phyloP scores from a whole-genome alignment of 2,329 filamentous ascomycete species.

The Xylariaceae sp. region DNA sequence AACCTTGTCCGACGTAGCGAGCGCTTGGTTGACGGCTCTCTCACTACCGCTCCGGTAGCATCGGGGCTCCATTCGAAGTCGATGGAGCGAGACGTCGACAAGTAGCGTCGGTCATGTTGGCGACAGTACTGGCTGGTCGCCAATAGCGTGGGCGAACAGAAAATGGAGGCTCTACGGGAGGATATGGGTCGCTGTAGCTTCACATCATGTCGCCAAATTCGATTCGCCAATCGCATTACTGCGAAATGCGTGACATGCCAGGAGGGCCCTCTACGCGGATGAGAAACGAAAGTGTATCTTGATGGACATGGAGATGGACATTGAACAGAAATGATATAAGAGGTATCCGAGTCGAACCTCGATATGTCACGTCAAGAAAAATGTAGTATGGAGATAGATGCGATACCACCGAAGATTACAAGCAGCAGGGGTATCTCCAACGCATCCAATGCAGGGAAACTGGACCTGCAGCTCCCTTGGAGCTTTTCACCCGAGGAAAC shows the following conservation, averaged over 20 bases:
- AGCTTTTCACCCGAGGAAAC: slow-evolving; percentile 21
- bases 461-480: neutral
- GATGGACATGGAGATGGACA: slow-evolving; percentile 1
- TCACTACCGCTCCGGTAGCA: no score
- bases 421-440: no score
- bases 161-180: slow-evolving; percentile 13
- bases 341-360: no score
- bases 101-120: slow-evolving; percentile 7
- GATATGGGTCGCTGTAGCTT: slow-evolving; percentile 23
- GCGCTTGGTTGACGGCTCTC: no score
- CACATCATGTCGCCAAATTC: slow-evolving; percentile 27
- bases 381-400: no score
- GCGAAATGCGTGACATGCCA: slow-evolving; percentile 25
- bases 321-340: no score
- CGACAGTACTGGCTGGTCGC: neutral
- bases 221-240: slow-evolving; percentile 33
- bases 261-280: neutral
- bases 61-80: no score
- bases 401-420: no score
- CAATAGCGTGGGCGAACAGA: slow-evolving; percentile 9
- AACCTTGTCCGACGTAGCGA: neutral
- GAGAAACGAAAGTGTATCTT: neutral
- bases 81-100: slow-evolving; percentile 9
- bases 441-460: no score
- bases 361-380: no score